phyloP scores from a whole-genome alignment of 2,329 filamentous ascomycete species.

The Ascochyta viciae-villosae region DNA sequence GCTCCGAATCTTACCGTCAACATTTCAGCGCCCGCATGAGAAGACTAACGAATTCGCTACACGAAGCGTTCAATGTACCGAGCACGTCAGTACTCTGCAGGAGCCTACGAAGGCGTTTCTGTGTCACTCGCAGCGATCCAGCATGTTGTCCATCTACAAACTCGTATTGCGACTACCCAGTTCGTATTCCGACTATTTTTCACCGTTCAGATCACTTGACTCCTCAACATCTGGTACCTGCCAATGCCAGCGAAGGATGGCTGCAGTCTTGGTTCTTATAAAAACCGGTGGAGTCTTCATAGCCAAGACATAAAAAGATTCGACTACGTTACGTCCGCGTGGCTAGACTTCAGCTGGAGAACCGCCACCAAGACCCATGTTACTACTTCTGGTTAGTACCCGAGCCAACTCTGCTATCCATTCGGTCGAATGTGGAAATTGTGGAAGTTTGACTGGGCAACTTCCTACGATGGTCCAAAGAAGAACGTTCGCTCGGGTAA shows the following conservation, averaged over 20 bases:
- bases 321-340: constrained; percentile 7
- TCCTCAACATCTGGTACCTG: not conserved
- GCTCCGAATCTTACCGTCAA: constrained; percentile 8
- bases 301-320: constrained; percentile 9
- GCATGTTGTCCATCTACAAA: not conserved
- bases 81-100: not conserved
- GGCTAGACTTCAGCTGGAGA: constrained; percentile 17
- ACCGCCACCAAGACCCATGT: constrained; percentile 11
- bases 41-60: constrained; percentile 8
- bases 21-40: constrained; percentile 1
- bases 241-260: constrained; percentile 6
- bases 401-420: not conserved
- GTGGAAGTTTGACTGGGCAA: constrained; percentile 8
- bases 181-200: not conserved
- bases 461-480: constrained; percentile 2
- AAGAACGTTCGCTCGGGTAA: not conserved
- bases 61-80: constrained; percentile 1
- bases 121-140: not conserved
- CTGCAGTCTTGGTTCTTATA: not conserved
- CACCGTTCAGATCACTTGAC: not conserved
- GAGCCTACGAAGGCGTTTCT: not conserved
- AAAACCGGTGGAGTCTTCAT: constrained; percentile 1
- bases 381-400: constrained; percentile 12
- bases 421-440: constrained; percentile 12
- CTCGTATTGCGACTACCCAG: not conserved